These are phyloP conservation scores for Vigna radiata DNA, from an alignment of 306 rosid species.

Conservation along the genomic window DNA sequence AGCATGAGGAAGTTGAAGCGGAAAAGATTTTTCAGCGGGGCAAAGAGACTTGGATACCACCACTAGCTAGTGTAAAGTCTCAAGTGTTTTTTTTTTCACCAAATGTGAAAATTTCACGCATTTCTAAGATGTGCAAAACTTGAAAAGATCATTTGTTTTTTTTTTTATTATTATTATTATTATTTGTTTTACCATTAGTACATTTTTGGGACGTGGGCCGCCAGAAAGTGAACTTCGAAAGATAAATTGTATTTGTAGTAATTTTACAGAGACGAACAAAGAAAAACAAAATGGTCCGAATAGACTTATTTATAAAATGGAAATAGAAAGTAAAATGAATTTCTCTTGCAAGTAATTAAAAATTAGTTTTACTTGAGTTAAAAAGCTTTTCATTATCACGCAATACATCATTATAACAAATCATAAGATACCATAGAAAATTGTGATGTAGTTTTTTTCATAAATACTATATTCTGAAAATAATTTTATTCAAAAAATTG, in stretches of 20 bases:
- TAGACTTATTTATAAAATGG: too few relatives aligned
- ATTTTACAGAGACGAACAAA: neutral
- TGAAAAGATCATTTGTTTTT: neutral
- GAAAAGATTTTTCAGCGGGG: constrained; percentile 33
- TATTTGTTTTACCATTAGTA: constrained; percentile 17
- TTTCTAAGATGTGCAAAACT: constrained; percentile 7
- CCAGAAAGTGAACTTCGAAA: constrained; percentile 31
- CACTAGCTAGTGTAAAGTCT: neutral
- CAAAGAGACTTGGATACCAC: constrained; percentile 43
- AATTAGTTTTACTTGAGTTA: too few relatives aligned
- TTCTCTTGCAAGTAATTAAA: too few relatives aligned
- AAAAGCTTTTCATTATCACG: too few relatives aligned
- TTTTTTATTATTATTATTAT: neutral
- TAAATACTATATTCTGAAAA: too few relatives aligned
- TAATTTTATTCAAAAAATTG: too few relatives aligned
- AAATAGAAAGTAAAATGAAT: too few relatives aligned
- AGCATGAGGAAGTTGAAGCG: constrained; percentile 33
- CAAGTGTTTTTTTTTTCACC: constrained; percentile 1
- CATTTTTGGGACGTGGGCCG: constrained; percentile 35
- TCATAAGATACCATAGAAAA: too few relatives aligned
- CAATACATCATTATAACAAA: too few relatives aligned
- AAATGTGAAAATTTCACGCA: constrained; percentile 4
- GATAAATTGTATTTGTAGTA: neutral
- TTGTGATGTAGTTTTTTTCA: too few relatives aligned
- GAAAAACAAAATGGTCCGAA: neutral